Base-by-base conservation (phyloP, 176 grass and related monocot species). In the Canna indica region DNA sequence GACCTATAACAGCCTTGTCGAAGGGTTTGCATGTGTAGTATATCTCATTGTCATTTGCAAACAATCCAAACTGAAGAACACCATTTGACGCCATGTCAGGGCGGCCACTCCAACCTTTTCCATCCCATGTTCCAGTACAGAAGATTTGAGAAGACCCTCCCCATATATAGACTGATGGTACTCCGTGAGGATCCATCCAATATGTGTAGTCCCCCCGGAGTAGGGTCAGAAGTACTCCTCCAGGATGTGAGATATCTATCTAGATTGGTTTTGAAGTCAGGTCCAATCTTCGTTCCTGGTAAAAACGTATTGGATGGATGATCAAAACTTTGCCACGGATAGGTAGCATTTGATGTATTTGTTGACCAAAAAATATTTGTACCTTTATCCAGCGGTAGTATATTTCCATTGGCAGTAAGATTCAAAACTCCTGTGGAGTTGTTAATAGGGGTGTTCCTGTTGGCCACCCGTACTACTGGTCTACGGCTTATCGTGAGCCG, bases 11-110 rank as follows among this genome's bases (percentile, higher is more conserved):
- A 33, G 3, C 27, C 20, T 17, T 52, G 28, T 3, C 5, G 18
- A 64, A 61, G 1, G 38, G 27, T 27, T 71, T 25, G 78, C 69
- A 90, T 15, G 65, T 85, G 73, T 90, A 95, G 66, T 87, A 95
- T 1, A 65, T 60, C 52, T 85, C 74, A 67, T 44, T 74, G 35
- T 71, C 12, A 84, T 87, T 78, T 56, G 46, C 77, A 3, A 85
- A 48, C 62, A 82, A 94, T 32, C 75, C 39, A 74, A 94, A 89
- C 1, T 25, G 81, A 59, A 93, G 78, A 35, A 64, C 67, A 54
- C 70, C 70, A 74, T 63, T 76, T 32, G 74, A 16, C 11, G 26
- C 12, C 32, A 65, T 36, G 20, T 65, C 17, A n/a, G 32, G 62
- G 1, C 62, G 62, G 33, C 62, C 62, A n/a, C 62, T 65, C 5